Evolutionary conservation across 192 early-diverging fungal genomes (phyloP).

Genomic region (Coemansia sp.): DNA sequence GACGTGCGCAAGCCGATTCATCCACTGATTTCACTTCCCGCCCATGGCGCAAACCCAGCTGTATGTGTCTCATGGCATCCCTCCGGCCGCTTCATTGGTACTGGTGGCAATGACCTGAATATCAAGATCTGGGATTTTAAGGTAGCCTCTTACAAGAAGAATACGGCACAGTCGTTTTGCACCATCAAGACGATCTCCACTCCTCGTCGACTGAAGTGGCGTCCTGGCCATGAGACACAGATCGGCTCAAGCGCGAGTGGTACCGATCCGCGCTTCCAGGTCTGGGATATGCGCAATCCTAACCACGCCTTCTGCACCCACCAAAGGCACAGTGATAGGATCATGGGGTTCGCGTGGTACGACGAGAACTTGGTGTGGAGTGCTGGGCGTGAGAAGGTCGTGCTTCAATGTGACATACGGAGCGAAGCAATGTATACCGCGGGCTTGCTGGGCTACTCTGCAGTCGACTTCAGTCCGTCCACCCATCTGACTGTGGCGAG

Average conservation of each 20-base stretch:
- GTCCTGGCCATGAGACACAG: slow-evolving; percentile 57
- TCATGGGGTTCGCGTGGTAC: slow-evolving; percentile 51
- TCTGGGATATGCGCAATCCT: slow-evolving; percentile 59
- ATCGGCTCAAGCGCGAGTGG: slow-evolving; percentile 42
- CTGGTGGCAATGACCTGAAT: slow-evolving; percentile 43
- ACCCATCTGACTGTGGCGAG: slow-evolving; percentile 38
- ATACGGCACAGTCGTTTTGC: slow-evolving; percentile 27
- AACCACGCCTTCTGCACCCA: slow-evolving; percentile 54
- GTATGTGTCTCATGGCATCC: slow-evolving; percentile 55
- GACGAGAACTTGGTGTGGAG: slow-evolving; percentile 54
- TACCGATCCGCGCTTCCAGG: slow-evolving; percentile 36
- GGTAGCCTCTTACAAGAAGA: slow-evolving; percentile 28
- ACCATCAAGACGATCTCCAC: slow-evolving; percentile 39
- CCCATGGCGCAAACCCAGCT: slow-evolving; percentile 31
- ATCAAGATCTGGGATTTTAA: slow-evolving; percentile 60
- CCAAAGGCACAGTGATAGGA: slow-evolving; percentile 31
- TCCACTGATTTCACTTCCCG: slow-evolving; percentile 14
- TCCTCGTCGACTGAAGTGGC: slow-evolving; percentile 50
- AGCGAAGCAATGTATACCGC: slow-evolving; percentile 37
- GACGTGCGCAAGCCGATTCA: slow-evolving; percentile 34
- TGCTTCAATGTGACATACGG: slow-evolving; percentile 53
- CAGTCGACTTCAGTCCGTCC: slow-evolving; percentile 37
- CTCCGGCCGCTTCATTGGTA: slow-evolving; percentile 52
- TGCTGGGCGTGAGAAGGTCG: slow-evolving; percentile 20
- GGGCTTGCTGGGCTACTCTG: slow-evolving; percentile 29